Evolutionary conservation across 2,329 filamentous ascomycete genomes (phyloP).

Genomic region (Sporothrix pallida): DNA sequence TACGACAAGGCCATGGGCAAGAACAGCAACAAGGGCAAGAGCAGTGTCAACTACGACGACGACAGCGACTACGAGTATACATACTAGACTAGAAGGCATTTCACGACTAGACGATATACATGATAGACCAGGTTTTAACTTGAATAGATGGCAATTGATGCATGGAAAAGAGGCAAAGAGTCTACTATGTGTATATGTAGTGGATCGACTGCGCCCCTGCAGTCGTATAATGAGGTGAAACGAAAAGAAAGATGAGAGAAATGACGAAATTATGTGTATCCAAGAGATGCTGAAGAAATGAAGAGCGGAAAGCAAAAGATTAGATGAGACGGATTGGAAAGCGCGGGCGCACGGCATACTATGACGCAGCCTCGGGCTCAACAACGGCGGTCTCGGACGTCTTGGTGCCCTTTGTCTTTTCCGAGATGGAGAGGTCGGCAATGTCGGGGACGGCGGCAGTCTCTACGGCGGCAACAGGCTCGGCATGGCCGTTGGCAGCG

Average conservation of each 20-base stretch:
- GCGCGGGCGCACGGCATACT: neutral
- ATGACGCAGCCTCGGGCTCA: slow-evolving; percentile 9
- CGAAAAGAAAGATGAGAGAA: neutral
- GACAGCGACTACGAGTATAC: slow-evolving; percentile 19
- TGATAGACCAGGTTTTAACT: neutral
- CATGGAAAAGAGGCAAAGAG: neutral
- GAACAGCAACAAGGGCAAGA: neutral
- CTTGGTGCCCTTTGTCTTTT: slow-evolving; percentile 30
- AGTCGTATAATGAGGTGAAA: neutral
- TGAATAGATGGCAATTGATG: neutral
- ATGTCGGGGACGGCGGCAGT: slow-evolving; percentile 15
- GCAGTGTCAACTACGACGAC: neutral
- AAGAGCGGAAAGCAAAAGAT: neutral
- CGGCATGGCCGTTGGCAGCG: slow-evolving; percentile 27
- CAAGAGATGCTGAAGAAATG: neutral
- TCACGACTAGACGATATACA: neutral
- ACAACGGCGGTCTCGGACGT: slow-evolving; percentile 11
- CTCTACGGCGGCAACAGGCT: slow-evolving; percentile 21
- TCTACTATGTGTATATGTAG: neutral
- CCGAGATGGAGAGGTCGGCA: slow-evolving; percentile 32
- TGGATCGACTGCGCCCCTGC: neutral
- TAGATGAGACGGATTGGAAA: slow-evolving; percentile 3
- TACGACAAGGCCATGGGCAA: neutral
- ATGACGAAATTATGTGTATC: slow-evolving; percentile 1
- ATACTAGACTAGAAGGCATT: neutral